phyloP scores from a whole-genome alignment of 768 basidiomycete genomes.

The Candolleomyces aberdarensis region DNA sequence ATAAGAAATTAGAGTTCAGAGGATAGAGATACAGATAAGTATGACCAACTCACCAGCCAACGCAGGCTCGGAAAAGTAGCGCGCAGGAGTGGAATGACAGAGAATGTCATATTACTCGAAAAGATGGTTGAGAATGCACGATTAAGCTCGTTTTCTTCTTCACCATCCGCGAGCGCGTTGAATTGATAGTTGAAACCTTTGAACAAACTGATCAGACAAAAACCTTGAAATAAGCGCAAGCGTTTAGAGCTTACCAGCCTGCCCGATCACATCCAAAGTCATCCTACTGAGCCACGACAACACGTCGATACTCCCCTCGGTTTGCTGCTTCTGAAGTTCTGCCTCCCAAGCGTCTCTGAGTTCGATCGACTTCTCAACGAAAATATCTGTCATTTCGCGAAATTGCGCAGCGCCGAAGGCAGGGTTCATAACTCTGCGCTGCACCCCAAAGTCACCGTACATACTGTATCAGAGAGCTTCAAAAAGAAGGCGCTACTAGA shows the following conservation, averaged over 20 bases:
- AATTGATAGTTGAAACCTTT: slow-evolving; percentile 34
- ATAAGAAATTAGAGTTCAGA: background rate
- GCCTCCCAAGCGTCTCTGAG: slow-evolving; percentile 46
- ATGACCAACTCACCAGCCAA: slow-evolving; percentile 27
- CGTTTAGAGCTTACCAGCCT: slow-evolving; percentile 44
- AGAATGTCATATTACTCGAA: slow-evolving; percentile 35
- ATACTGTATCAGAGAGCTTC: too few relatives aligned
- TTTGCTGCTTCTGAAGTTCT: slow-evolving; percentile 28
- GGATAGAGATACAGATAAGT: background rate
- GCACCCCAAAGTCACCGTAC: too few relatives aligned
- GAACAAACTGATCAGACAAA: background rate
- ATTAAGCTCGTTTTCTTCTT: slow-evolving; percentile 46
- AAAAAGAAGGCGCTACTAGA: too few relatives aligned
- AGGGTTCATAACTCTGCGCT: too few relatives aligned
- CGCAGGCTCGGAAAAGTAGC: slow-evolving; percentile 33
- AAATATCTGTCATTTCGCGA: too few relatives aligned
- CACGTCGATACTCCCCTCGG: slow-evolving; percentile 45
- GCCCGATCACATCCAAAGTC: slow-evolving; percentile 75
- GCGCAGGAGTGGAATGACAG: slow-evolving; percentile 28
- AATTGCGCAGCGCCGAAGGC: too few relatives aligned
- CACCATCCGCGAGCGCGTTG: too few relatives aligned
- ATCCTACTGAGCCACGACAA: slow-evolving; percentile 61
- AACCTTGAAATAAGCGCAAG: background rate
- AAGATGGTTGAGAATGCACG: slow-evolving; percentile 53
- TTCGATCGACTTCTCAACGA: background rate